Evolutionary conservation across 805 yeast genomes (phyloP).

Genomic region (Candida ovalis): DNA sequence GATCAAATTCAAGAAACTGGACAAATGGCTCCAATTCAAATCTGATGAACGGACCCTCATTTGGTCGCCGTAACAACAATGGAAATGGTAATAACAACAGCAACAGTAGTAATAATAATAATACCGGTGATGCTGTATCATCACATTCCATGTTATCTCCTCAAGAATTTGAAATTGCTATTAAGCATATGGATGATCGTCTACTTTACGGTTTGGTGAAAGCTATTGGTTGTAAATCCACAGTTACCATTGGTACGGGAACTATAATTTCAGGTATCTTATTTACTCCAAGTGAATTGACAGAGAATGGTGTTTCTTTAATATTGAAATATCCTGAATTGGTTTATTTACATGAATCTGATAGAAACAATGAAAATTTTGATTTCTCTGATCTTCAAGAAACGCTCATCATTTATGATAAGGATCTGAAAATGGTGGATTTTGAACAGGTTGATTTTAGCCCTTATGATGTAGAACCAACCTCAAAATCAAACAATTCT

Average conservation of each 20-base stretch:
- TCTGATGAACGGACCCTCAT: neutral
- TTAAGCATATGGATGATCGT: constrained; percentile 48
- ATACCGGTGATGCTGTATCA: neutral
- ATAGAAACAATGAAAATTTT: constrained; percentile 29
- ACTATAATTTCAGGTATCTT: constrained; percentile 56
- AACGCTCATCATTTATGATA: constrained; percentile 42
- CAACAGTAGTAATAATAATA: constrained; percentile 9
- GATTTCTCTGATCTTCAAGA: constrained; percentile 37
- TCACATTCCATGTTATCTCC: constrained; percentile 21
- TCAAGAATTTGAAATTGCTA: constrained; percentile 26
- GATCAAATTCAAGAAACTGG: constrained; percentile 26
- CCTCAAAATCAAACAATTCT: neutral
- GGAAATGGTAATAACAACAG: constrained; percentile 4
- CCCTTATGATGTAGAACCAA: constrained; percentile 1
- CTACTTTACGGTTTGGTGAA: constrained; percentile 51
- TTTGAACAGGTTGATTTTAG: constrained; percentile 37
- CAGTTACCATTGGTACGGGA: constrained; percentile 62
- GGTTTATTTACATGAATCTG: constrained; percentile 33
- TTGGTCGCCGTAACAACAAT: constrained; percentile 1
- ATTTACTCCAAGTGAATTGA: constrained; percentile 39
- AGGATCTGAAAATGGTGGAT: constrained; percentile 50
- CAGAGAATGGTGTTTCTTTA: constrained; percentile 47
- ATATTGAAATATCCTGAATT: constrained; percentile 50
- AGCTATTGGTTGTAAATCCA: constrained; percentile 55
- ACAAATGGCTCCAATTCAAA: constrained; percentile 14